phyloP scores from a whole-genome alignment of 495 filamentous ascomycete genomes.

The Extremus antarcticus region DNA sequence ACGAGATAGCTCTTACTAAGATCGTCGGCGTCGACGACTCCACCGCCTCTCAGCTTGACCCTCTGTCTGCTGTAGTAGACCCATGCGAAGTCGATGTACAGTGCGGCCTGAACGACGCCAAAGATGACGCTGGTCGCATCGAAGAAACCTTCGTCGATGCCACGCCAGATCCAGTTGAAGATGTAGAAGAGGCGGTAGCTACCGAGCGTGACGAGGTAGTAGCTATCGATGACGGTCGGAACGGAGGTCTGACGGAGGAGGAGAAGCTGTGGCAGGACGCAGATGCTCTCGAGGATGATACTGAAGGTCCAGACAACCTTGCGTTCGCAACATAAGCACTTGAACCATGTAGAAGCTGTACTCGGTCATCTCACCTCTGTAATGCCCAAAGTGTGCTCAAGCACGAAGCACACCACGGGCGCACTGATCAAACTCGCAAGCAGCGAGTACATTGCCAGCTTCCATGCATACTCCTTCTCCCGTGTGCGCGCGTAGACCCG shows the following conservation, averaged over 20 bases:
- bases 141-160: slow-evolving; percentile 43
- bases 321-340: background rate
- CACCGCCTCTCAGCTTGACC: slow-evolving; percentile 85
- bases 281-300: slow-evolving; percentile 79
- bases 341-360: no score
- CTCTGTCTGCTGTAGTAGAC: slow-evolving; percentile 89
- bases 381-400: slow-evolving; percentile 29
- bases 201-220: slow-evolving; percentile 80
- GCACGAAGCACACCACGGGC: slow-evolving; percentile 56
- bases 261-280: slow-evolving; percentile 80
- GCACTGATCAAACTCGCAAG: slow-evolving; percentile 47
- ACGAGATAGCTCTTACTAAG: slow-evolving; percentile 71
- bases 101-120: slow-evolving; percentile 77
- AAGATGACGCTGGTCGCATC: slow-evolving; percentile 71
- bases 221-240: slow-evolving; percentile 91
- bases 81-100: slow-evolving; percentile 94
- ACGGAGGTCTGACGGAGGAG: slow-evolving; percentile 88
- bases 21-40: slow-evolving; percentile 89
- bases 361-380: background rate
- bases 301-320: slow-evolving; percentile 78
- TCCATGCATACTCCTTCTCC: slow-evolving; percentile 87
- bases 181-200: slow-evolving; percentile 86
- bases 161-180: slow-evolving; percentile 76
- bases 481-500: slow-evolving; percentile 75
- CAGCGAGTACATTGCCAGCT: slow-evolving; percentile 56